Conservation (phyloP, 257 asterid genomes). For the Handroanthus guayacan region DNA sequence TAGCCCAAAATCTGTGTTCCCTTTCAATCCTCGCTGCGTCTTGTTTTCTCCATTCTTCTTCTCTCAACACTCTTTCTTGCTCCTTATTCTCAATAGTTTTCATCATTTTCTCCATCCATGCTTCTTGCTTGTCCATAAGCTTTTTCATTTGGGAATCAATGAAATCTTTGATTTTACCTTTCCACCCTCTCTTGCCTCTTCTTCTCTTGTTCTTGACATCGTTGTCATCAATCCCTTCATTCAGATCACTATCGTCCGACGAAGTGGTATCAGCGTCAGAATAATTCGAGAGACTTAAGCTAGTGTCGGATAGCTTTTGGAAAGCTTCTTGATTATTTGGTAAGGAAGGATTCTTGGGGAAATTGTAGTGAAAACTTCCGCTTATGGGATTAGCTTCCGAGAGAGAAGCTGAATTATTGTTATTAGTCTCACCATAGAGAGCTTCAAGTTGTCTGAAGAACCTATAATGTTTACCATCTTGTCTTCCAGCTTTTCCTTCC, state of each 20-base stretch:
- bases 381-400: conserved; percentile 43
- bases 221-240: conserved; percentile 31
- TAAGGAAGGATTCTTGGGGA: conserved; percentile 30
- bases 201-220: conserved; percentile 48
- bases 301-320: conserved; percentile 62
- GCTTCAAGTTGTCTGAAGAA: conserved; percentile 98
- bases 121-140: conserved; percentile 82
- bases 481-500: conserved; percentile 94
- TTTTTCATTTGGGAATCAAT: conserved; percentile 79
- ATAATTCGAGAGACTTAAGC: conserved; percentile 80
- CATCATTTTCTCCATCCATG: conserved; percentile 90
- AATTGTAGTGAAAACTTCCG: conserved; percentile 37
- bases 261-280: conserved; percentile 65
- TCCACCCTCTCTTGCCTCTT: conserved; percentile 62
- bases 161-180: conserved; percentile 68
- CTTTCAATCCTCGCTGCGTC: conserved; percentile 70
- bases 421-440: conserved; percentile 68
- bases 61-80: conserved; percentile 69
- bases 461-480: conserved; percentile 95
- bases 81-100: conserved; percentile 76
- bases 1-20: conserved; percentile 85
- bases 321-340: conserved; percentile 44
- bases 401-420: conserved; percentile 44
- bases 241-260: conserved; percentile 54
- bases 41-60: conserved; percentile 86